Evolutionary conservation across 768 basidiomycete species (phyloP), one percentile per base, ranked within the genome.

Genomic region (Pholiota molesta): DNA sequence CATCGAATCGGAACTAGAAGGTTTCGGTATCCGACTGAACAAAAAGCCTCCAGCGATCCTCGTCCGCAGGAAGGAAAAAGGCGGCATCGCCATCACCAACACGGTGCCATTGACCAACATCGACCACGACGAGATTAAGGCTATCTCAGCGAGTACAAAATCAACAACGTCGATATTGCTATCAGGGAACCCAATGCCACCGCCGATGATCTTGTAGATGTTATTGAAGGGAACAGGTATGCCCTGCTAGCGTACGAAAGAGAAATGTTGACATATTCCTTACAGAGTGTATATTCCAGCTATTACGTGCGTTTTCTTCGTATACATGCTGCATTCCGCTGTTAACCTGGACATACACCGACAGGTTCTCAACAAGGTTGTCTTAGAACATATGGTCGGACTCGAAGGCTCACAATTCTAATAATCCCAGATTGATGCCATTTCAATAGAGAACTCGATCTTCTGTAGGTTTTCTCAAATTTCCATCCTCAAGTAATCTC

Each of bases 21-120:
- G 95, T n/a, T 99, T 99, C 70, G 97, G 97, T 10, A 97, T 98
- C 68, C 85, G 96, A 53, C 79, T 98, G 62, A 99, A 99, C 80
- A 99, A 99, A 78, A 86, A 87, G 65, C 94, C 97, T 2, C 97
- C 97, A 59, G 84, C 89, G 19, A 90, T 99, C 72, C 78, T 83
- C 5, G 92, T 94, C 23, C 85, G 91, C 67, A 90, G 81, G 74
- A 95, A 94, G 71, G 93, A 98, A 64, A 95, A 90, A 77, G 97
- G 97, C 45, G 90, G 94, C 52, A 86, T 99, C 68, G 89, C 94
- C 5, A 95, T 99, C 73, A 96, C 95, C 37, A 96, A 97, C 72
- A 99, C 97, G 0, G 95, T 97, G 5, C 96, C 97, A 4, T 83
- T 99, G 26, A 97, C 95, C 7, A 94, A 95, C 71, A 91, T 99